Base-by-base conservation (phyloP, 352 stramenopile genomes). In the Globisporangium abappressorium region DNA sequence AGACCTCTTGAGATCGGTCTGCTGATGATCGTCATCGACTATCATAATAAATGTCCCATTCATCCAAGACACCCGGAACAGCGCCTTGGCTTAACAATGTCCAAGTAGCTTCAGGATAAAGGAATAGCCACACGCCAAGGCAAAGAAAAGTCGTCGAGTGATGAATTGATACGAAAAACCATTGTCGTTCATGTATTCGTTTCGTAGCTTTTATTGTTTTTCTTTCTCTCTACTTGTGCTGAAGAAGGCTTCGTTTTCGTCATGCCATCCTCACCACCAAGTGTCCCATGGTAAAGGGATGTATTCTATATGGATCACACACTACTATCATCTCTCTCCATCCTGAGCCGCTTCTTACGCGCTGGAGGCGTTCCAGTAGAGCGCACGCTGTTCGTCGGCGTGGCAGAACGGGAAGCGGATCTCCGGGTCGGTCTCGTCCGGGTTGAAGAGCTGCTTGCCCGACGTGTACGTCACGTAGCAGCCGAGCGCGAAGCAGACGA, bases 401-500 rank as follows among this genome's bases (percentile, higher is more conserved):
- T 70, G 47, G 55, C 68, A 72, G 54, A 72, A 72, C 28, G 68
- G 68, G 53, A 72, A 72, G 22, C 43, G 2, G 14, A 64, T 63
- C 11, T 57, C 65, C 3, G 53, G 12, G 43, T 62, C 33, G 22
- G 33, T 47, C 54, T 59, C 6, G 46, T 71, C 66, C 22, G 57
- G 57, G 60, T 71, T 71, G 56, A 74, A 74, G 15, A 74, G 57
- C 20, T 72, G 33, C 59, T 72, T 71, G n/a, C 69, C 69, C 12
- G 53, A 56, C 18, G 38, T 65, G 62, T 75, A 75, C 22, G 70
- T 75, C 33, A 74, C 66, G 69, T 75, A 75, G 57, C 59, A 73
- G 8, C 70, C 70, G 28, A 75, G 51, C 4, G 22, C 49, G 28
- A 62, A 64, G 61, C 70, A 75, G 5, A 75, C 68, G 56, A 75